A percentile compares a stretch with the other conserved stretches of the same genome.
These are phyloP conservation scores for Phyllostachys edulis DNA, from an alignment of 176 grass and related monocot genomes.

Conservation along the genomic window DNA sequence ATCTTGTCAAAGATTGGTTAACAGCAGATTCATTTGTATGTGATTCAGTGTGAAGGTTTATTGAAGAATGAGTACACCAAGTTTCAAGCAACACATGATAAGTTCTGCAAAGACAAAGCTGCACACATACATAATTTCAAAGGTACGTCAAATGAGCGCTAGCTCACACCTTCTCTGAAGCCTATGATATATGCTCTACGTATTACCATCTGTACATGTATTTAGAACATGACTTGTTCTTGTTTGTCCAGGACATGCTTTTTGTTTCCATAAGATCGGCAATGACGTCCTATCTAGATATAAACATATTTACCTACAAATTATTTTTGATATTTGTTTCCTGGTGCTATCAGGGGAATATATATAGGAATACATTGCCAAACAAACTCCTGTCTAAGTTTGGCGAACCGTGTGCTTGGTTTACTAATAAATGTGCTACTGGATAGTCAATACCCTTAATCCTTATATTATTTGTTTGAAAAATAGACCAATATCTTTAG, in stretches of 20 bases:
- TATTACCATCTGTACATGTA: background rate
- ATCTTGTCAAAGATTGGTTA: too few species aligned
- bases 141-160: constrained; percentile 63
- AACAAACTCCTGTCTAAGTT: background rate
- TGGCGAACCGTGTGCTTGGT: background rate
- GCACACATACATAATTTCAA: constrained; percentile 76
- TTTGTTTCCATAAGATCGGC: background rate
- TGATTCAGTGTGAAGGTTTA: constrained; percentile 4
- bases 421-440: background rate
- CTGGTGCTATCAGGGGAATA: background rate
- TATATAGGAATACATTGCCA: background rate
- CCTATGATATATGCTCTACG: background rate
- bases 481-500: background rate
- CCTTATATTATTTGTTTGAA: background rate
- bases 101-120: constrained; percentile 5
- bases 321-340: background rate
- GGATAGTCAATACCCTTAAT: background rate
- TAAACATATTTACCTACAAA: background rate
- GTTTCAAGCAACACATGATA: too few species aligned
- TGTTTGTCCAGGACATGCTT: background rate
- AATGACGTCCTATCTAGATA: background rate
- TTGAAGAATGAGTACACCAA: too few species aligned
- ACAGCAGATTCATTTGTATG: too few species aligned
- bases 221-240: background rate
- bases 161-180: background rate